Percentiles rank a stretch among this genome's conserved stretches.
Evolutionary conservation across 352 stramenopile genomes (phyloP).

Genomic region (Globisporangium abappressorium): DNA sequence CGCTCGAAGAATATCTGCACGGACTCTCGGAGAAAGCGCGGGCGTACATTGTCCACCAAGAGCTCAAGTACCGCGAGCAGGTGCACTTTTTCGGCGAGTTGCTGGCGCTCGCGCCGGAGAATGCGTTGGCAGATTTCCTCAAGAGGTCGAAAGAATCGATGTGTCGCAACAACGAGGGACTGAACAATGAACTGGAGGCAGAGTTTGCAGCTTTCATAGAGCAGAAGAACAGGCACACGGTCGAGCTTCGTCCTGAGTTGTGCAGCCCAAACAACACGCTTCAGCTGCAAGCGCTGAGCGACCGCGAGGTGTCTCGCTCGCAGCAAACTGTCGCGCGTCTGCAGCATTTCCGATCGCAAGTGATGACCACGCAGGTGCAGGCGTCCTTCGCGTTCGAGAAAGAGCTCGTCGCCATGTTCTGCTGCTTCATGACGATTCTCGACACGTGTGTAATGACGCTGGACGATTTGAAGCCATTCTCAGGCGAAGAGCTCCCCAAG

Average conservation of each 20-base stretch:
- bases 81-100: conserved; percentile 61
- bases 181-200: conserved; percentile 24
- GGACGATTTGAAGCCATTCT: conserved; percentile 51
- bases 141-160: conserved; percentile 25
- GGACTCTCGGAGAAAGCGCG: conserved; percentile 60
- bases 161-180: conserved; percentile 15
- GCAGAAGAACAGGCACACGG: conserved; percentile 43
- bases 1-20: conserved; percentile 70
- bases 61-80: conserved; percentile 54
- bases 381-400: conserved; percentile 43
- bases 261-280: conserved; percentile 66
- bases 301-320: conserved; percentile 46
- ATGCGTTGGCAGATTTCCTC: conserved; percentile 39
- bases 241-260: conserved; percentile 65
- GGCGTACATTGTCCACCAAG: conserved; percentile 48
- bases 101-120: conserved; percentile 44
- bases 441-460: conserved; percentile 62
- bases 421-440: conserved; percentile 42
- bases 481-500: conserved; percentile 38
- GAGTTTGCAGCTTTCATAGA: conserved; percentile 40
- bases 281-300: conserved; percentile 50
- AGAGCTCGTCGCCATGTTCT: conserved; percentile 44
- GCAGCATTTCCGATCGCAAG: conserved; percentile 24
- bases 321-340: conserved; percentile 30
- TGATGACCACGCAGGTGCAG: conserved; percentile 31